Evolutionary conservation across 192 early-diverging fungal genomes (phyloP), one percentile per base, ranked within the genome.

Genomic region (Borealophlyctis nickersoniae): DNA sequence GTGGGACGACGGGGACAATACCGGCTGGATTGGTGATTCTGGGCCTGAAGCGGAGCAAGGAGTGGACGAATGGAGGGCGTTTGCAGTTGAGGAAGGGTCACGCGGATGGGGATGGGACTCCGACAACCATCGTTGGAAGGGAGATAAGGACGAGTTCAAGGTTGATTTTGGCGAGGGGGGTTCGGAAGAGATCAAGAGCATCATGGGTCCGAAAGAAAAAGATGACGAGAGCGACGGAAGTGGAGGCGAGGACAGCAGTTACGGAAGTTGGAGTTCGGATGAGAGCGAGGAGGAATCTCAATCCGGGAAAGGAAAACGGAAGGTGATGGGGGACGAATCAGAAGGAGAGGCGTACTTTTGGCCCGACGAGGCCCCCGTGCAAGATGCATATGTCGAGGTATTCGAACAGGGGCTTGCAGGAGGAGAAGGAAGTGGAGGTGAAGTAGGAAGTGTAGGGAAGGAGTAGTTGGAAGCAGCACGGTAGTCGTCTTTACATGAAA

Each of bases 1-100:
- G 16, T 66, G 65, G 65, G 65, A 48, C 57, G 52, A 53, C 23
- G 9, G n/a, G n/a, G 16, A 16, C 27, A 32, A 62, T 29, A 48
- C 5, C 58, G 58, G 22, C 13, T 48, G 3, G 23, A 24, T 4
- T n/a, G 13, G 4, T n/a, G 39, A 14, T 23, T 36, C n/a, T 28
- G 5, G 11, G 23, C 36, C 3, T 16, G 60, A 49, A 39, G 60
- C 27, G n/a, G 24, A 16, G 13, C 9, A 7, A 11, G n/a, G n/a
- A 27, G 52, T 23, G 13, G 52, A 54, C 52, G 52, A 54, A 11
- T 27, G n/a, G 9, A 16, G 52, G 52, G 27, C 52, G 24, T 7
- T 54, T 16, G 52, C n/a, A 16, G 9, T 54, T 16, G 52, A 54
- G n/a, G 45, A 48, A n/a, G 45, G n/a, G 11, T 48, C 11, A 48